Evolutionary conservation across 1,284 basidiomycete genomes (phyloP).

Genomic region (Ceratobasidium sp.): DNA sequence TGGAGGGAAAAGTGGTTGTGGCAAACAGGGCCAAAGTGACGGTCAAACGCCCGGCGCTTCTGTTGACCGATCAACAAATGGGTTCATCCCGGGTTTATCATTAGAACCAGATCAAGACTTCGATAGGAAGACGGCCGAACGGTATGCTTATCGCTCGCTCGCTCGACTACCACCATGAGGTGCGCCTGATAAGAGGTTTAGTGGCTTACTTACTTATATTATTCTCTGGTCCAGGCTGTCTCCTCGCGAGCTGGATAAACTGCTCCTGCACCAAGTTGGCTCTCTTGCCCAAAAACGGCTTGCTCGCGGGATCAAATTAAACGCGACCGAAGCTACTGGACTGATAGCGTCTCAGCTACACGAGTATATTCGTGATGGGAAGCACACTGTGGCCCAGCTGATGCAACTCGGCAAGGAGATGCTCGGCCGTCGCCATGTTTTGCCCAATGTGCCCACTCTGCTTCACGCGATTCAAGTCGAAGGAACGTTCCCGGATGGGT

Average conservation of each 20-base stretch:
- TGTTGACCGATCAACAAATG: conserved; percentile 12
- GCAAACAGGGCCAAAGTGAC: background rate
- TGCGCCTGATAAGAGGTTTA: background rate
- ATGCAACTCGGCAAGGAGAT: conserved; percentile 94
- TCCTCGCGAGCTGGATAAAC: conserved; percentile 58
- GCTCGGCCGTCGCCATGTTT: conserved; percentile 91
- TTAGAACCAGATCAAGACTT: conserved; percentile 23
- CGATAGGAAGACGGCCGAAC: conserved; percentile 23
- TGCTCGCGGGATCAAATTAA: conserved; percentile 89
- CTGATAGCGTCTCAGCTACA: conserved; percentile 93
- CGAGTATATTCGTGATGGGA: conserved; percentile 95
- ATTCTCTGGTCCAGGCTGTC: conserved; percentile 35
- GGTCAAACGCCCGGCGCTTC: conserved; percentile 4
- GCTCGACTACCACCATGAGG: conserved; percentile 41
- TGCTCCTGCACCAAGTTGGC: conserved; percentile 72
- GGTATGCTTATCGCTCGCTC: conserved; percentile 30
- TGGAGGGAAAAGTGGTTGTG: background rate
- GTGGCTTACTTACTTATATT: background rate
- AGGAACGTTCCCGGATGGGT: conserved; percentile 90
- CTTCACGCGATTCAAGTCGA: conserved; percentile 92
- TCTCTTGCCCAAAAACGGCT: conserved; percentile 94
- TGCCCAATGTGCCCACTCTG: conserved; percentile 76
- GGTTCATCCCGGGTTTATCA: background rate
- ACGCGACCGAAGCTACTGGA: conserved; percentile 89
- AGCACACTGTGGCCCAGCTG: conserved; percentile 87